phyloP scores from a whole-genome alignment of 805 yeast genomes.

The Geotrichum ghanense region DNA sequence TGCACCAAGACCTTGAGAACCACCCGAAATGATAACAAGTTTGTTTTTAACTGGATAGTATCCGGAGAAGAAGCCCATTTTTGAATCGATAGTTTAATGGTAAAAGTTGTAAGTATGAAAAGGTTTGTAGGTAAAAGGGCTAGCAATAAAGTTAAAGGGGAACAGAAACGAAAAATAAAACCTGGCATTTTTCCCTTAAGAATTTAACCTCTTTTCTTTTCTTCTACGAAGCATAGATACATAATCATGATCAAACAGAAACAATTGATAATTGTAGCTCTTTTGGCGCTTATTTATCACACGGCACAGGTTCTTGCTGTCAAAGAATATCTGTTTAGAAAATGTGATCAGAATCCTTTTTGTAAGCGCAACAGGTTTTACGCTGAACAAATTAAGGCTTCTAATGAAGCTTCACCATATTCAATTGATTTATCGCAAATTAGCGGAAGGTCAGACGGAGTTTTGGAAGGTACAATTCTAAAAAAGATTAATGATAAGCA shows the following conservation, averaged over 20 bases:
- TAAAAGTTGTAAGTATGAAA: not conserved
- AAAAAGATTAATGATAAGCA: slow-evolving; percentile 26
- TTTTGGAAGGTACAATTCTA: slow-evolving; percentile 33
- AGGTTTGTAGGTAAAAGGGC: not conserved
- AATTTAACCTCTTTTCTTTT: not conserved
- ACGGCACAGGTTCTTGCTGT: slow-evolving; percentile 13
- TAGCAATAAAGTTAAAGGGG: no score
- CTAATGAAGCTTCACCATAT: slow-evolving; percentile 27
- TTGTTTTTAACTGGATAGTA: slow-evolving; percentile 25
- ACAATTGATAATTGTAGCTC: not conserved
- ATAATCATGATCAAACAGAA: not conserved
- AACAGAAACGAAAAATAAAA: not conserved
- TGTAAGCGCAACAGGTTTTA: slow-evolving; percentile 70
- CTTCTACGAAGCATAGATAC: not conserved
- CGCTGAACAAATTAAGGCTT: slow-evolving; percentile 32
- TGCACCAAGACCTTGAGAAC: slow-evolving; percentile 87
- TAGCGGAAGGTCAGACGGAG: slow-evolving; percentile 16
- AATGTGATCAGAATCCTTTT: slow-evolving; percentile 72
- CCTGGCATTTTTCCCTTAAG: no score
- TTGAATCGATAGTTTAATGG: not conserved
- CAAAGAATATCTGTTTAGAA: slow-evolving; percentile 43
- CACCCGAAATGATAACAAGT: slow-evolving; percentile 75
- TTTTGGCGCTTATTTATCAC: slow-evolving; percentile 26
- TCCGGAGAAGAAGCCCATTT: slow-evolving; percentile 4
- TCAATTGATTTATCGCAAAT: slow-evolving; percentile 30